Evolutionary conservation across 192 early-diverging fungal species (phyloP), one percentile per base, ranked within the genome.

Genomic region (Phlyctochytrium planicorne): DNA sequence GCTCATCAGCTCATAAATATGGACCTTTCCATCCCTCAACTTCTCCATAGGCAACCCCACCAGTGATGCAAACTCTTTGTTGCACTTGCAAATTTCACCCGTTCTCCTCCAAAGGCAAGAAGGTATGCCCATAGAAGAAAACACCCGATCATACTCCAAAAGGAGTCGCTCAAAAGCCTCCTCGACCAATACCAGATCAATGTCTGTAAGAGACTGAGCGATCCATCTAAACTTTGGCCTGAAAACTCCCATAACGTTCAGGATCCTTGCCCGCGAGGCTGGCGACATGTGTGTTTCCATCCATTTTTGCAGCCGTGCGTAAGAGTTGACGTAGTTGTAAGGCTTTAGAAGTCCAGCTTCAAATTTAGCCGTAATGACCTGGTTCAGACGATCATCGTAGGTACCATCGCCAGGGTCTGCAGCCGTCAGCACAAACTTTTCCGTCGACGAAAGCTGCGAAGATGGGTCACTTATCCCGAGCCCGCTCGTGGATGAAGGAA

Each of bases 81-180:
- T 98, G 27, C 91, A 90, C 69, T 94, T 95, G 83, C 92, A 95
- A 34, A 98, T 98, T 73, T 98, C 94, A 36, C 96, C 96, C 2
- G 94, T 95, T 55, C 96, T 87, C 31, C 96, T 84, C 96, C 96
- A 98, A 47, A 98, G 78, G 70, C 92, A 94, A n/a, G 92, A 89
- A 0, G 96, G 94, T 52, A 98, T 90, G 36, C 94, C 96, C 91
- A 96, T 95, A 25, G 91, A 83, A 52, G 90, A 92, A 70, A 98
- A 98, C 34, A 95, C 91, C 59, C 92, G 86, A 80, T 98, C 96
- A 66, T 98, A 98, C 70, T 96, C 96, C 35, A 96, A 82, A 53
- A 98, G 81, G 59, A 96, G 80, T 29, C 96, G 83, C 80, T 98
- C 96, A 80, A 98, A 98, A 23, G 89, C 88, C 79, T 96, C 96